These are phyloP conservation scores for Diaporthe amygdali DNA, from an alignment of 2,329 filamentous ascomycete genomes.

Conservation along the genomic window DNA sequence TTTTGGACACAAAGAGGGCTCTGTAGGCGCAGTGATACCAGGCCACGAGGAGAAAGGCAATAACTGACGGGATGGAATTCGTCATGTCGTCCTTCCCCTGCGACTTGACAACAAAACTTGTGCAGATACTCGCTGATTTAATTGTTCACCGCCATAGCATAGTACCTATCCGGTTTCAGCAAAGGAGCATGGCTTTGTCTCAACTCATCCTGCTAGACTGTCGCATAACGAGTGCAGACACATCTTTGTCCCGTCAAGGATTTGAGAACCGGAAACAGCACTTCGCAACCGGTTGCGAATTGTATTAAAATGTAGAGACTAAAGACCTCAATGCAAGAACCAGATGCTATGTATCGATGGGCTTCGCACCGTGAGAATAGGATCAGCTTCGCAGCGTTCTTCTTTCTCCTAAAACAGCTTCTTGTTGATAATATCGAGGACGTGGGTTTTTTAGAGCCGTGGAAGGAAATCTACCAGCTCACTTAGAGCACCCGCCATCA, in stretches of 20 bases:
- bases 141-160: not conserved
- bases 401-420: not conserved
- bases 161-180: not conserved
- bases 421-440: not conserved
- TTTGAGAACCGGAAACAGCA: not conserved
- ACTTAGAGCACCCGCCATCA: not conserved
- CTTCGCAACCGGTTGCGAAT: not conserved
- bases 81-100: not conserved
- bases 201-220: not conserved
- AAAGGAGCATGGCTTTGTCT: not conserved
- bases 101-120: not conserved
- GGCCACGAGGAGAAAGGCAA: too few relatives aligned
- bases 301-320: not conserved
- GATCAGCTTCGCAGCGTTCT: not conserved
- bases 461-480: not conserved
- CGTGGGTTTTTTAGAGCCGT: not conserved
- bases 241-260: not conserved
- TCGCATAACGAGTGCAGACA: not conserved
- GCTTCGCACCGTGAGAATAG: not conserved
- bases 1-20: too few relatives aligned
- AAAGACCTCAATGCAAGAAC: not conserved
- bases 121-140: not conserved
- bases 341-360: not conserved
- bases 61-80: not conserved
- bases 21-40: too few relatives aligned